Evolutionary conservation across 225 moss, liverwort and hornwort species (phyloP).

Genomic region (Bryum argenteum): DNA sequence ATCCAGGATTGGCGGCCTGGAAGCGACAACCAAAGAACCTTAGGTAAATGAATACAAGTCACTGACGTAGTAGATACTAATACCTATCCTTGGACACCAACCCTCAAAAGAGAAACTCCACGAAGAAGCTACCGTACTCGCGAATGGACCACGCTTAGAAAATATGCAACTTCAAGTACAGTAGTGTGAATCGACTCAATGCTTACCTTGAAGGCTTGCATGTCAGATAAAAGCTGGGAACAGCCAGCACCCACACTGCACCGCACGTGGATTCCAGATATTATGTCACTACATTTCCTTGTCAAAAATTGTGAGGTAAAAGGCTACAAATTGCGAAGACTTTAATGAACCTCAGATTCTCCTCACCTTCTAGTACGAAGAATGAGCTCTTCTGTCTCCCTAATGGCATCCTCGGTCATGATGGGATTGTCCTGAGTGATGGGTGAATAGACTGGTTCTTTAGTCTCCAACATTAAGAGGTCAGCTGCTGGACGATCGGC

Average conservation of each 20-base stretch:
- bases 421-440: constrained; percentile 89
- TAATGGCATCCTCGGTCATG: constrained; percentile 89
- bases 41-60: neutral
- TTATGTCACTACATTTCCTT: constrained; percentile 24
- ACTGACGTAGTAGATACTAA: neutral
- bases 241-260: constrained; percentile 96
- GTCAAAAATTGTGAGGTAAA: neutral
- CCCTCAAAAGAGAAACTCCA: constrained; percentile 2
- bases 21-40: constrained; percentile 25
- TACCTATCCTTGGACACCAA: neutral
- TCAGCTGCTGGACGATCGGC: constrained; percentile 84
- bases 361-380: constrained; percentile 83
- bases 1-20: constrained; percentile 96
- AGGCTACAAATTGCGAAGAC: neutral
- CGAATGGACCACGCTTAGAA: constrained; percentile 4
- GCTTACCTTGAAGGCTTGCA: constrained; percentile 92
- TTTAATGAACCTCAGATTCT: neutral
- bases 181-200: neutral
- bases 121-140: neutral
- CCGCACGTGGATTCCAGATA: constrained; percentile 22
- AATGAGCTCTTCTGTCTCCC: constrained; percentile 91
- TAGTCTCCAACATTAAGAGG: constrained; percentile 87
- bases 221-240: constrained; percentile 95
- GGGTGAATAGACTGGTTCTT: constrained; percentile 83
- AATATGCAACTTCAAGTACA: neutral